Conservation (phyloP, 345 rosid species). For the Bruguiera parviflora region DNA sequence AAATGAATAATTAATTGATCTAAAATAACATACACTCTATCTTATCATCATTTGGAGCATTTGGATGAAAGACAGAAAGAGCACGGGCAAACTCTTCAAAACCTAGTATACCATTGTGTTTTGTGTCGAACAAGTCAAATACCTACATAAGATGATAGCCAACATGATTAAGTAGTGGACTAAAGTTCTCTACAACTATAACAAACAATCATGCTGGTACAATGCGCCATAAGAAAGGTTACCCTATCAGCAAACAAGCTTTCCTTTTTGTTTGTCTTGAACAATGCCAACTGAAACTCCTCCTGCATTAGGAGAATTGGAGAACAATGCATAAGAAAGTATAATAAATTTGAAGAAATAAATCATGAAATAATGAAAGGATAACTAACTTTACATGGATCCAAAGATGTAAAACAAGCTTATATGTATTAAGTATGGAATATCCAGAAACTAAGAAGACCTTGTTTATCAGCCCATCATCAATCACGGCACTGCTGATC, state of each 20-base stretch:
- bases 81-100: slow-evolving; percentile 99
- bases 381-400: slow-evolving; percentile 9
- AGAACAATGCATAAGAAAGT: slow-evolving; percentile 9
- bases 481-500: slow-evolving; percentile 98
- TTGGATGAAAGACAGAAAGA: slow-evolving; percentile 95
- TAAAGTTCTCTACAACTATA: neutral
- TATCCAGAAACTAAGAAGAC: slow-evolving; percentile 25
- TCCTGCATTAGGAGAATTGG: slow-evolving; percentile 49
- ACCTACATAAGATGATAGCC: slow-evolving; percentile 40
- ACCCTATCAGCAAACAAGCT: slow-evolving; percentile 99
- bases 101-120: slow-evolving; percentile 93
- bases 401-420: neutral
- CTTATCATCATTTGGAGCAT: slow-evolving; percentile 90
- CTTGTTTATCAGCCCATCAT: slow-evolving; percentile 96
- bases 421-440: neutral
- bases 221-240: slow-evolving; percentile 15
- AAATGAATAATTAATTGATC: neutral
- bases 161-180: neutral
- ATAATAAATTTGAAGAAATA: slow-evolving; percentile 3
- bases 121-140: slow-evolving; percentile 95
- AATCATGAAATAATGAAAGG: neutral
- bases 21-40: slow-evolving; percentile 58
- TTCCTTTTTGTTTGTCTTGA: slow-evolving; percentile 96
- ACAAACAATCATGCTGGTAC: neutral
- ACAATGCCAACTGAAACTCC: slow-evolving; percentile 93